Conservation (phyloP, 2,329 filamentous ascomycete genomes). For the Pestalotiopsis sp. region DNA sequence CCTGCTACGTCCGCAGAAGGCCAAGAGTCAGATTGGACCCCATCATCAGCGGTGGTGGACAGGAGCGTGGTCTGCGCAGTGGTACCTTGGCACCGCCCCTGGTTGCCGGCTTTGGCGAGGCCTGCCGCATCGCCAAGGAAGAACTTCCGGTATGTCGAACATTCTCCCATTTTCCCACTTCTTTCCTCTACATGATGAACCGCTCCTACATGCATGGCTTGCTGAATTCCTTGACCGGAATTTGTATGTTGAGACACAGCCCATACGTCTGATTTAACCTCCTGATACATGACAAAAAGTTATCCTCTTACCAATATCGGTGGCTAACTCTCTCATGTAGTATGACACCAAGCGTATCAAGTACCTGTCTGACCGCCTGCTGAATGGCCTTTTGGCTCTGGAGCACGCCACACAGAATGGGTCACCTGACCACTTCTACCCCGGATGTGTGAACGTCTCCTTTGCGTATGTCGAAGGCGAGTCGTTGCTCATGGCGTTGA, state of each 20-base stretch:
- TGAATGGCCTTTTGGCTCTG: constrained; percentile 79
- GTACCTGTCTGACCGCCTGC: constrained; percentile 77
- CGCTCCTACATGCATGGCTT: constrained; percentile 88
- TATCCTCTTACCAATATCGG: background rate
- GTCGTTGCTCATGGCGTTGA: constrained; percentile 95
- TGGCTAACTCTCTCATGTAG: constrained; percentile 46
- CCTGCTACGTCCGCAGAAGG: constrained; percentile 90
- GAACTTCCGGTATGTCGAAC: constrained; percentile 78
- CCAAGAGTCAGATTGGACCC: constrained; percentile 93
- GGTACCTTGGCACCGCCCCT: constrained; percentile 89
- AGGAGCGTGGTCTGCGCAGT: constrained; percentile 92
- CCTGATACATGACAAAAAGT: background rate
- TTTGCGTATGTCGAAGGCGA: constrained; percentile 99
- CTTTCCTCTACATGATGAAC: constrained; percentile 67
- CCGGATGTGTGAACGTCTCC: constrained; percentile 96
- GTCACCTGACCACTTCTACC: constrained; percentile 80
- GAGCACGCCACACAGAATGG: constrained; percentile 94
- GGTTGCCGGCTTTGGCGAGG: constrained; percentile 91
- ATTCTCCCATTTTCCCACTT: constrained; percentile 16
- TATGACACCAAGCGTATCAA: constrained; percentile 89
- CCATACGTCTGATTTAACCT: constrained; percentile 60
- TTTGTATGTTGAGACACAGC: constrained; percentile 62
- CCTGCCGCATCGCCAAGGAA: constrained; percentile 85
- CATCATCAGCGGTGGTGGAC: constrained; percentile 93
- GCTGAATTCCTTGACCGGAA: constrained; percentile 72